These are phyloP conservation scores for Leccinum ponderosum DNA, from an alignment of 1,284 basidiomycete species.

Conservation along the genomic window DNA sequence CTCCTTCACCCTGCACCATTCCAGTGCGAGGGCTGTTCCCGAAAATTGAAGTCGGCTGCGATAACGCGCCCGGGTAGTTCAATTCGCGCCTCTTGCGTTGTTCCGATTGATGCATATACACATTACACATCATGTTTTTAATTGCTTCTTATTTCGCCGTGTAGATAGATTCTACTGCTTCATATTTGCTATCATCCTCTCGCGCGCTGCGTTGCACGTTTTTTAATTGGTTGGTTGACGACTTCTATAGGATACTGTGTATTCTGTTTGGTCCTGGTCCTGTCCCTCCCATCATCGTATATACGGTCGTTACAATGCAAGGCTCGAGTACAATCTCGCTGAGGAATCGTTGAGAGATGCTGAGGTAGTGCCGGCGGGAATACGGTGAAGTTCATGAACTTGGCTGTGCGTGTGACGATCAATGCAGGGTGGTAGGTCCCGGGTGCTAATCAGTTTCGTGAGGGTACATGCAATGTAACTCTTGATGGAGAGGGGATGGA, in stretches of 20 bases:
- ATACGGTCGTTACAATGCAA: background rate
- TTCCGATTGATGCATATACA: background rate
- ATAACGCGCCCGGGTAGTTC: background rate
- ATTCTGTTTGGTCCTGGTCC: slow-evolving; percentile 19
- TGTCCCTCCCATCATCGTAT: background rate
- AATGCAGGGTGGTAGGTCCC: background rate
- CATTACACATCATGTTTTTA: slow-evolving; percentile 8
- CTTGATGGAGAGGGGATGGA: background rate
- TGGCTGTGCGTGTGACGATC: background rate
- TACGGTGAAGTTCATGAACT: background rate
- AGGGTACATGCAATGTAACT: background rate
- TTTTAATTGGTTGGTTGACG: slow-evolving; percentile 2
- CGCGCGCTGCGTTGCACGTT: background rate
- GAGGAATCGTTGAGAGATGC: background rate
- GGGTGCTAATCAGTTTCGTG: background rate
- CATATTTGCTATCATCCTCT: slow-evolving; percentile 6
- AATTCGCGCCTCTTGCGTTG: background rate
- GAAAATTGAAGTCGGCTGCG: background rate
- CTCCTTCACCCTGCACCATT: background rate
- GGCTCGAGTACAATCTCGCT: background rate
- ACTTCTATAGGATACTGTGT: slow-evolving; percentile 30
- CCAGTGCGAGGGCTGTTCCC: background rate
- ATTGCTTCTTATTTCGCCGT: slow-evolving; percentile 10
- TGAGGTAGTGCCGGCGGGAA: background rate
- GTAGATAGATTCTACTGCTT: slow-evolving; percentile 31